phyloP scores from a whole-genome alignment of 148 eudicot genomes.

The Rhododendron ferrugineum region DNA sequence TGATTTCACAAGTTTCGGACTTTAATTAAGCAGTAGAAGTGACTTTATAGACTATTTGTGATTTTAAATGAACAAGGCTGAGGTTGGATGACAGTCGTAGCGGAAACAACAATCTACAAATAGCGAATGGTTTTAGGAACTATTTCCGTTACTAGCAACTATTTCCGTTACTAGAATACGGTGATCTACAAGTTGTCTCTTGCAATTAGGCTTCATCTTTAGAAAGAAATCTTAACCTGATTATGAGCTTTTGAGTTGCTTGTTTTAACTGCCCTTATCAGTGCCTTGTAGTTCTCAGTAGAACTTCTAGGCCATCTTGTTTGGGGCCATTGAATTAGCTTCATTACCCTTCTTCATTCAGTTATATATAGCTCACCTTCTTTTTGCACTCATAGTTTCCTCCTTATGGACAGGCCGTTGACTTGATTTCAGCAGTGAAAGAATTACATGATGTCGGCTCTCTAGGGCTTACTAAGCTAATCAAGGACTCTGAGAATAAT shows the following conservation, averaged over 20 bases:
- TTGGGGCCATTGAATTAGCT: not conserved
- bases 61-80: not conserved
- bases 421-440: slow-evolving; percentile 64
- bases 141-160: no score
- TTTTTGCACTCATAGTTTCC: not conserved
- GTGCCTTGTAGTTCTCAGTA: not conserved
- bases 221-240: not conserved
- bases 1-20: no score
- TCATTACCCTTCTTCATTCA: not conserved
- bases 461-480: slow-evolving; percentile 56
- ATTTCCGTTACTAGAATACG: not conserved
- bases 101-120: not conserved
- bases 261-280: not conserved
- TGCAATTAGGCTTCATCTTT: not conserved
- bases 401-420: slow-evolving; percentile 43
- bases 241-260: not conserved
- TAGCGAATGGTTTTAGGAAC: no score
- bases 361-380: not conserved
- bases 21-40: not conserved
- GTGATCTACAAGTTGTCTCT: not conserved
- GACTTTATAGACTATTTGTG: not conserved
- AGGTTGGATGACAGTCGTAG: not conserved
- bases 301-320: not conserved
- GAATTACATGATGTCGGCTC: slow-evolving; percentile 54
- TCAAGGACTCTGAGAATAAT: slow-evolving; percentile 58